phyloP scores from a whole-genome alignment of 768 basidiomycete species.

The Lactifluus subvellereus region DNA sequence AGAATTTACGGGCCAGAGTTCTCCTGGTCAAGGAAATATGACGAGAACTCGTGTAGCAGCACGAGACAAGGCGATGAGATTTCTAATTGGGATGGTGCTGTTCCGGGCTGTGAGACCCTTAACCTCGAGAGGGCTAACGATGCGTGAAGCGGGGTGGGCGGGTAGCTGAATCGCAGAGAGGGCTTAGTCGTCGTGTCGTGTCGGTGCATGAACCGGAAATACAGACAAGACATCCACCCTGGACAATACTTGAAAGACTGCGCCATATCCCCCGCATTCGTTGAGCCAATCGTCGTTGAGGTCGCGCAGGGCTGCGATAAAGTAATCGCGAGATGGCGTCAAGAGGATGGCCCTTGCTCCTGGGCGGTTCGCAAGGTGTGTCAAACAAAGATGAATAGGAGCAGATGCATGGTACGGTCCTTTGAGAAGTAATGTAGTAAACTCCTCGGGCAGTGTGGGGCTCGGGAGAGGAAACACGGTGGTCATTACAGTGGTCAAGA shows the following conservation, averaged over 20 bases:
- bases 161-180: constrained; percentile 11
- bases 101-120: constrained; percentile 5
- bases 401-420: constrained; percentile 63
- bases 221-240: constrained; percentile 51
- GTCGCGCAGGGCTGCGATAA: constrained; percentile 39
- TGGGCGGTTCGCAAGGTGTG: constrained; percentile 36
- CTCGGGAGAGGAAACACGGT: constrained; percentile 38
- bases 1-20: constrained; percentile 3
- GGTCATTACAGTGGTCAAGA: constrained; percentile 14
- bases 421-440: constrained; percentile 53
- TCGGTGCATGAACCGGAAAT: background rate
- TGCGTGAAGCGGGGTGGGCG: constrained; percentile 12
- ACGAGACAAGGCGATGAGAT: constrained; percentile 15
- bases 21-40: constrained; percentile 18
- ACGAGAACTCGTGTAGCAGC: constrained; percentile 23
- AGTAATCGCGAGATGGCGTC: constrained; percentile 44
- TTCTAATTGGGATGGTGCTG: background rate
- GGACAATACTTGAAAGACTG: constrained; percentile 25
- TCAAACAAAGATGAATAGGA: constrained; percentile 61
- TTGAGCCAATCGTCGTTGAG: constrained; percentile 45
- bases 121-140: constrained; percentile 22
- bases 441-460: constrained; percentile 45
- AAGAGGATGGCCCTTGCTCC: constrained; percentile 42
- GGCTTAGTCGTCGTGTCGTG: background rate
- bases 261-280: constrained; percentile 30